These are phyloP conservation scores for Baorangia bicolor DNA, from an alignment of 768 basidiomycete species.

Conservation along the genomic window DNA sequence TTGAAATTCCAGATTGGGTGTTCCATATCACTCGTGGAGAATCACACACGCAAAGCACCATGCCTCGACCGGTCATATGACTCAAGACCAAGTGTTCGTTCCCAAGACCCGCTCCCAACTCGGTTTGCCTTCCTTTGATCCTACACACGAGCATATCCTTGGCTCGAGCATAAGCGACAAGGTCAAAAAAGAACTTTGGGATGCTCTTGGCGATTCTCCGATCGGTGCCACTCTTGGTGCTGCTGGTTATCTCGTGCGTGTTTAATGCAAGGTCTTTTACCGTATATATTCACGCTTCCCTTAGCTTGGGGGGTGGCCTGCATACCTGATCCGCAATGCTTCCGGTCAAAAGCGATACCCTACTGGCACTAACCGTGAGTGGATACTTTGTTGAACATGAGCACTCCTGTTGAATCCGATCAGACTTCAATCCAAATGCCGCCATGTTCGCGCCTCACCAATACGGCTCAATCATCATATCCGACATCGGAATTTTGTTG, in stretches of 20 bases:
- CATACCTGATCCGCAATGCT: constrained; percentile 79
- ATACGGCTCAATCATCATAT: constrained; percentile 69
- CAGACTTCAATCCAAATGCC: constrained; percentile 76
- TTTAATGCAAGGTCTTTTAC: neutral
- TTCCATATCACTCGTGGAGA: constrained; percentile 97
- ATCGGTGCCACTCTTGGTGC: constrained; percentile 58
- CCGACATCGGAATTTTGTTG: constrained; percentile 77
- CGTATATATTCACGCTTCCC: neutral
- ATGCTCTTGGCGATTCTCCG: constrained; percentile 91
- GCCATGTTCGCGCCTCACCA: constrained; percentile 88
- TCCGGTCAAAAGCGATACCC: constrained; percentile 87
- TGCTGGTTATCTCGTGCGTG: constrained; percentile 58
- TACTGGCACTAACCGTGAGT: constrained; percentile 72
- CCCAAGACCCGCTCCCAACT: constrained; percentile 81
- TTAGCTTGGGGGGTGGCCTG: constrained; percentile 81
- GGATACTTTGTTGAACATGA: neutral
- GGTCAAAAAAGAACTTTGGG: constrained; percentile 71
- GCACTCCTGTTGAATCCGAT: neutral
- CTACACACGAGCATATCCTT: constrained; percentile 59
- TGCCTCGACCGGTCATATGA: constrained; percentile 90
- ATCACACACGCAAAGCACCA: constrained; percentile 95
- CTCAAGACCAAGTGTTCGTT: constrained; percentile 94
- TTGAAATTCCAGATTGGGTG: constrained; percentile 64
- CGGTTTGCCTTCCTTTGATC: constrained; percentile 64
- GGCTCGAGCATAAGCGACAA: constrained; percentile 67